A percentile compares a stretch with the other conserved stretches of the same genome.
Evolutionary conservation across 345 rosid species (phyloP).

Genomic region (Lepidium africanum): DNA sequence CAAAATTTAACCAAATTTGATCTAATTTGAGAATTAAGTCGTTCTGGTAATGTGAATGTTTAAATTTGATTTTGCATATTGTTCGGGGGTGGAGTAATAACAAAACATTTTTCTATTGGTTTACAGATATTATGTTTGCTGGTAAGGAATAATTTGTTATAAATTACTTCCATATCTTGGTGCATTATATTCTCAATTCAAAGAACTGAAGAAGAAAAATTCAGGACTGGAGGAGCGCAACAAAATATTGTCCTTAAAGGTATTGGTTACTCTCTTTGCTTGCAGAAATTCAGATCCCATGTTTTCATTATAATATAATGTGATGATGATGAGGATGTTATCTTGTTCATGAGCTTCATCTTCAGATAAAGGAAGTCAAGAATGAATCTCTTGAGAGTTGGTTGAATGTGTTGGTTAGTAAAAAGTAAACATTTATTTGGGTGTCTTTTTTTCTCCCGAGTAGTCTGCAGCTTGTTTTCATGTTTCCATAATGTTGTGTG

Average conservation of each 20-base stretch:
- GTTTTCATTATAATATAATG: neutral
- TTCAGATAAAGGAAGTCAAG: constrained; percentile 59
- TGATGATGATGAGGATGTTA: constrained; percentile 23
- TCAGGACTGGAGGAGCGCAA: constrained; percentile 63
- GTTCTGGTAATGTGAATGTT: neutral
- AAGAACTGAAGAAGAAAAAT: constrained; percentile 64
- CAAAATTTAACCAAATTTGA: too few relatives aligned
- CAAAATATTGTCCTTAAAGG: constrained; percentile 47
- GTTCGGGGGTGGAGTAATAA: too few relatives aligned
- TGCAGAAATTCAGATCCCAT: neutral
- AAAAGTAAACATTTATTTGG: neutral
- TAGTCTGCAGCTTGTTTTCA: too few relatives aligned
- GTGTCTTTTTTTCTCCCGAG: too few relatives aligned
- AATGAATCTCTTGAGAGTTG: constrained; percentile 45
- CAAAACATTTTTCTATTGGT: neutral
- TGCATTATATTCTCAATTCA: constrained; percentile 77
- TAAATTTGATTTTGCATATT: neutral
- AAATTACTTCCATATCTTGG: constrained; percentile 45
- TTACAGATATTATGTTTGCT: neutral
- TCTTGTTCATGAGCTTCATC: too few relatives aligned
- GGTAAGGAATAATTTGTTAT: neutral
- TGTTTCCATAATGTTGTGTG: too few relatives aligned
- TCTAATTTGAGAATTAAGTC: neutral
- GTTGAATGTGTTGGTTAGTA: constrained; percentile 60
- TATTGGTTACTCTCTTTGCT: neutral